Conservation (phyloP, 1,139 yeast species). For the Geotrichum candidum region DNA sequence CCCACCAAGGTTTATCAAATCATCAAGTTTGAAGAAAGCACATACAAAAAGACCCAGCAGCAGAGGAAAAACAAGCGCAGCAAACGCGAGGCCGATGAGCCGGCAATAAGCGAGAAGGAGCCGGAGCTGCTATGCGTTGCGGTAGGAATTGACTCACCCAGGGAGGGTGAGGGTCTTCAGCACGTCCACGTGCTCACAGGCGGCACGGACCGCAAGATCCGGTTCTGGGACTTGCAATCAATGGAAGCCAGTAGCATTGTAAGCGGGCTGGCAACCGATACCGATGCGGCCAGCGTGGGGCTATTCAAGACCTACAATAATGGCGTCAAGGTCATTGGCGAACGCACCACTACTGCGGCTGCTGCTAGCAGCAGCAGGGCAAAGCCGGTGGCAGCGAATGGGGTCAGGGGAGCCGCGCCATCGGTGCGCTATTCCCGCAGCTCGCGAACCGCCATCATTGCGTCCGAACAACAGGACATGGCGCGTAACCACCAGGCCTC, state of each 20-base stretch:
- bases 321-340: slow-evolving; percentile 16
- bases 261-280: slow-evolving; percentile 30
- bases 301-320: slow-evolving; percentile 17
- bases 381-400: background rate
- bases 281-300: slow-evolving; percentile 12
- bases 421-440: slow-evolving; percentile 25
- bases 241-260: slow-evolving; percentile 41
- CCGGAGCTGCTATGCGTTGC: slow-evolving; percentile 23
- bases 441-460: slow-evolving; percentile 33
- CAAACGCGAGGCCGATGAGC: background rate
- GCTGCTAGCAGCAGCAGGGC: background rate
- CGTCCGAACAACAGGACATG: slow-evolving; percentile 37
- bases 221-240: slow-evolving; percentile 45
- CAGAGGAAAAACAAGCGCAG: background rate
- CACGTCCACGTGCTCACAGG: slow-evolving; percentile 32
- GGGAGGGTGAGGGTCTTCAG: slow-evolving; percentile 8
- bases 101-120: slow-evolving; percentile 5
- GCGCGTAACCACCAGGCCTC: slow-evolving; percentile 45
- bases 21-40: slow-evolving; percentile 23
- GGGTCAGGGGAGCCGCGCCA: slow-evolving; percentile 8
- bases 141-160: slow-evolving; percentile 27
- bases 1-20: slow-evolving; percentile 16
- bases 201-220: slow-evolving; percentile 38
- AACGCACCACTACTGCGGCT: background rate
- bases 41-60: background rate